Base-by-base conservation (phyloP, 768 basidiomycete genomes). In the Collybia sordida region DNA sequence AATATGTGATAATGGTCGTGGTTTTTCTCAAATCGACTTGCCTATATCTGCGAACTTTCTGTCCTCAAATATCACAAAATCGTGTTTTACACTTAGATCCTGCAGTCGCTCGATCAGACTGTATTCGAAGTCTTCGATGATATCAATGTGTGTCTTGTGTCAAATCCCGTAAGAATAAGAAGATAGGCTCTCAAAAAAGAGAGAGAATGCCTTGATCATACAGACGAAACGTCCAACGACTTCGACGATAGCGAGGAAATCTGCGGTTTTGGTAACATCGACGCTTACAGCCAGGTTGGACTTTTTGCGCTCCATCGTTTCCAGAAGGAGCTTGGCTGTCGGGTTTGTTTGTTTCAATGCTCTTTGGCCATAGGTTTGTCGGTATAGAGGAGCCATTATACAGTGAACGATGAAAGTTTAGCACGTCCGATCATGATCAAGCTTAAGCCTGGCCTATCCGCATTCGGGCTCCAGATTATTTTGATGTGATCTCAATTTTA, bases 1-100 rank as follows among this genome's bases (percentile, higher is more conserved):
- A 44, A 28, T 40, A 22, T n/a, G 14, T 42, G n/a, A 42, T 52
- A 38, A 50, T 7, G 44, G 2, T 7, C 45, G 19, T 7, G 22
- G 28, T 12, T 14, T 41, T 17, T 25, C 22, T 17, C 14, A 12
- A 6, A 18, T 6, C 52, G 12, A 58, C 80, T 60, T 54, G 94
- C 96, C 96, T 45, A 99, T 98, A 68, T 99, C 97, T 3, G 97
- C 96, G 61, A 99, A 99, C 69, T 99, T 99, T 56, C 97, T 79
- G 73, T 99, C 97, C 72, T 98, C 97, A 59, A 98, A 99, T 59
- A 98, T 94, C 45, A 96, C 67, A 72, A 98, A 99, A 61, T 97
- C 92, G 55, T 97, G 84, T 64, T 89, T 86, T 40, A 69, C 61
- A 61, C 87, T 85, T 6, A 98, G 81, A 28, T 75, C 74, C 52